phyloP scores from a whole-genome alignment of 2,329 filamentous ascomycete species.

The Plenodomus tracheiphilus region DNA sequence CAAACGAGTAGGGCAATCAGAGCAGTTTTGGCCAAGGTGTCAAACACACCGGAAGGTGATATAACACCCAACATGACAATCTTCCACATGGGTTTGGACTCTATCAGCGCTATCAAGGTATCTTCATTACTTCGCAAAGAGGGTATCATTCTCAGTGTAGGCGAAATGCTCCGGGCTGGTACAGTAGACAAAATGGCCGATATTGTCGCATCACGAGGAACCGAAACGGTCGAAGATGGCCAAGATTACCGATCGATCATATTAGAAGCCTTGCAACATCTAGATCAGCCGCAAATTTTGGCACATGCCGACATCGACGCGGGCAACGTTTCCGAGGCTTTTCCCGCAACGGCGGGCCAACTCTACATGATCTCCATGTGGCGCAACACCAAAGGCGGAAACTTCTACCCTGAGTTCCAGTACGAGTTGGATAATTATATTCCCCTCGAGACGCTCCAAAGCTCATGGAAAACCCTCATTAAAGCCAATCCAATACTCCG shows the following conservation, averaged over 20 bases:
- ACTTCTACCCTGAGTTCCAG: slow-evolving; percentile 76
- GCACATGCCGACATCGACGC: slow-evolving; percentile 45
- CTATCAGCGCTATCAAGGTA: slow-evolving; percentile 87
- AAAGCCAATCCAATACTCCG: slow-evolving; percentile 66
- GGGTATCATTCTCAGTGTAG: slow-evolving; percentile 66
- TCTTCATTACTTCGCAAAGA: slow-evolving; percentile 69
- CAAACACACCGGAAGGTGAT: slow-evolving; percentile 59
- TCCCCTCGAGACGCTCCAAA: slow-evolving; percentile 49
- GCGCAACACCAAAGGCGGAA: slow-evolving; percentile 65
- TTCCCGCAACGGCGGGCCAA: slow-evolving; percentile 78
- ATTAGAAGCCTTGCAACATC: slow-evolving; percentile 31
- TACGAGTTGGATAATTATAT: slow-evolving; percentile 57
- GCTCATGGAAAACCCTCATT: slow-evolving; percentile 66
- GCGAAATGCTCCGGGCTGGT: slow-evolving; percentile 68
- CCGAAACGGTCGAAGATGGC: not conserved
- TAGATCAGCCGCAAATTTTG: slow-evolving; percentile 50
- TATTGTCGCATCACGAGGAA: slow-evolving; percentile 26
- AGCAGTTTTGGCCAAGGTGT: slow-evolving; percentile 58
- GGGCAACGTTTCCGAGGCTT: slow-evolving; percentile 56
- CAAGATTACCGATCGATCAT: slow-evolving; percentile 5
- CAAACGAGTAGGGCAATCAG: slow-evolving; percentile 47
- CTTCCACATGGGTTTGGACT: slow-evolving; percentile 87
- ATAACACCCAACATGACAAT: slow-evolving; percentile 68
- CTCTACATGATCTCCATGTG: slow-evolving; percentile 78
- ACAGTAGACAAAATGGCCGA: slow-evolving; percentile 68